Evolutionary conservation across 1,284 basidiomycete species (phyloP), one percentile per base, ranked within the genome.

Genomic region (Ustilago curta): DNA sequence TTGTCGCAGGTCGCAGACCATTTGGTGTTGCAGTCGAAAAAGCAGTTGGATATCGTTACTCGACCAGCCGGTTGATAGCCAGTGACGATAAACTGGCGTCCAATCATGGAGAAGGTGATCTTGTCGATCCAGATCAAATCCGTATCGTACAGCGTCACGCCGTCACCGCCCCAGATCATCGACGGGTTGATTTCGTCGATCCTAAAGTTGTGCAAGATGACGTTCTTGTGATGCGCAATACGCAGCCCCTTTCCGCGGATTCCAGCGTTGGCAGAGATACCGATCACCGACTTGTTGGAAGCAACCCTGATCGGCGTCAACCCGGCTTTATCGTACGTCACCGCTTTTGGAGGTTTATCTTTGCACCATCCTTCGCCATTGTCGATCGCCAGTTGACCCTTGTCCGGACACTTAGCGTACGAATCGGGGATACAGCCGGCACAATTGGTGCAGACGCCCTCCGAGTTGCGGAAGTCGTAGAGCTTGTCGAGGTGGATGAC

Each of bases 151-250:
- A 81, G 50, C 8, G 58, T 73, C 39, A 80, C 61, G 14, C 66
- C 82, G 44, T 84, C 82, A 21, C 82, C 82, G 14, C 81, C 80
- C 73, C 69, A 76, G 44, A 76, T 64, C 18, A 8, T 40, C 16
- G 51, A 27, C 0, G 71, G 50, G 42, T 78, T 78, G 58, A 73
- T 64, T 14, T 68, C 25, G 19, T 75, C 76, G 35, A 85, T 83
- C 31, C 74, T 59, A 42, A 85, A 75, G 44, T 84, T 86, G 69
- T 86, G 83, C 53, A 86, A 77, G 60, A 85, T 85, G 43, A 86
- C 79, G 57, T 86, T 86, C 37, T 76, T 59, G 11, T 49, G 16
- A 16, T 69, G 51, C 23, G 43, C 40, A 14, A 78, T 45, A 1
- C 44, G 19, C 48, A 78, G 75, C 0, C 81, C 83, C 8, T 81